These are phyloP conservation scores for Hyaloscypha bicolor DNA, from an alignment of 495 filamentous ascomycete species.

Conservation along the genomic window DNA sequence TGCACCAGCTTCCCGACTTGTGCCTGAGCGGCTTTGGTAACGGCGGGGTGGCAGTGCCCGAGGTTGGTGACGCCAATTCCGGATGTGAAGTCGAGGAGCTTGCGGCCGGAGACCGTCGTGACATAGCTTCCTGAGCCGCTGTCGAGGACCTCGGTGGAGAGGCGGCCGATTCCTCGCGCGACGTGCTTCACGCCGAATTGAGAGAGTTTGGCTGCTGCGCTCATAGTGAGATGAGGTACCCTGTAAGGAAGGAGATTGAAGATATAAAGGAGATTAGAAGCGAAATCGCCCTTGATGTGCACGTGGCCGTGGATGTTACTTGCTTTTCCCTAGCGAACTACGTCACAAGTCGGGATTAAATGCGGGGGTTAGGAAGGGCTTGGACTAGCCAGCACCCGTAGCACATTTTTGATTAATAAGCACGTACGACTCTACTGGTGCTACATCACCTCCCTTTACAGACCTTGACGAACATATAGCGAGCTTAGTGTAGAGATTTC, in stretches of 20 bases:
- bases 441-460: no score
- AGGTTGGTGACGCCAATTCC: constrained; percentile 55
- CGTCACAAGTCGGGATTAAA: neutral
- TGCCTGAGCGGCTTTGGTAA: constrained; percentile 38
- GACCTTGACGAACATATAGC: no score
- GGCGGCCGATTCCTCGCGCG: constrained; percentile 20
- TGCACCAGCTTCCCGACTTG: constrained; percentile 47
- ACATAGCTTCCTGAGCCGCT: constrained; percentile 23
- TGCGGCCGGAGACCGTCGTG: constrained; percentile 44
- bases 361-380: neutral
- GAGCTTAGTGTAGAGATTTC: no score
- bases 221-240: constrained; percentile 10
- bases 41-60: constrained; percentile 47
- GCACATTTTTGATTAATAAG: neutral
- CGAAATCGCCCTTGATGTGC: no score
- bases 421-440: no score
- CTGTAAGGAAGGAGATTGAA: neutral
- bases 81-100: constrained; percentile 62
- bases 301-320: neutral
- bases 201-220: constrained; percentile 13
- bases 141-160: constrained; percentile 19
- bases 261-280: neutral
- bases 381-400: neutral
- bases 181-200: constrained; percentile 25
- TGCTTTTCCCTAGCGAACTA: neutral